Base-by-base conservation (phyloP, 306 rosid genomes). In the Psophocarpus tetragonolobus region DNA sequence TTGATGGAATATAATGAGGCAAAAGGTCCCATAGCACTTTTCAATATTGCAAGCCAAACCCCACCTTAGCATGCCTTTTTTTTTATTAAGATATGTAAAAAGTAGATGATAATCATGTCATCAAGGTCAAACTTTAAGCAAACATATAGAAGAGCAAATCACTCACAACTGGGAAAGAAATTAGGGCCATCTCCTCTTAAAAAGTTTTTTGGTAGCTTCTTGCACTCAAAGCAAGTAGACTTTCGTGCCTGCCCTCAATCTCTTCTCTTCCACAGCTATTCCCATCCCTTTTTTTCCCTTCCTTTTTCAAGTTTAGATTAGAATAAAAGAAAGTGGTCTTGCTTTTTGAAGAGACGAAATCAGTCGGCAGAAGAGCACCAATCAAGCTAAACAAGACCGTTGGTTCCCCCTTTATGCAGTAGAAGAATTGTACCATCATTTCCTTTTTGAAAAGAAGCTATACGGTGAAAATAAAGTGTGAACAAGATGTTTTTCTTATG, bases 221-320 rank as follows among this genome's bases (percentile, higher is more conserved):
- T 91, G 94, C 91, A 89, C 94, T 92, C 92, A 90, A 92, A 95
- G 97, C 96, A 92, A 92, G 84, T 78, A 86, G 96, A 92, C 97
- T 92, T 95, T 92, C 77, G 73, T 87, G 89, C 80, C 85, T 77
- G 48, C 56, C 53, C 63, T 33, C 54, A 74, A 69, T 45, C 68
- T 45, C 56, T 57, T 33, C 67, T 56, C 23, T 33, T 42, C 45
- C 76, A 70, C 68, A 71, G 35, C 76, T 68, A 78, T 68, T 73
- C 73, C 72, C 73, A 33, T 53, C 30, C 42, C 17, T 83, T 30
- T 26, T 11, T 35, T 12, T 27, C 13, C 8, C 39, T 35, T 38
- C 61, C 64, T 67, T 68, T 76, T 78, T 47, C 60, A 71, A 53
- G 85, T 86, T 87, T 86, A 76, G 89, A 90, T 86, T 87, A 76